Evolutionary conservation across 139 green algal species (phyloP).

Genomic region (Chlorella sp.): DNA sequence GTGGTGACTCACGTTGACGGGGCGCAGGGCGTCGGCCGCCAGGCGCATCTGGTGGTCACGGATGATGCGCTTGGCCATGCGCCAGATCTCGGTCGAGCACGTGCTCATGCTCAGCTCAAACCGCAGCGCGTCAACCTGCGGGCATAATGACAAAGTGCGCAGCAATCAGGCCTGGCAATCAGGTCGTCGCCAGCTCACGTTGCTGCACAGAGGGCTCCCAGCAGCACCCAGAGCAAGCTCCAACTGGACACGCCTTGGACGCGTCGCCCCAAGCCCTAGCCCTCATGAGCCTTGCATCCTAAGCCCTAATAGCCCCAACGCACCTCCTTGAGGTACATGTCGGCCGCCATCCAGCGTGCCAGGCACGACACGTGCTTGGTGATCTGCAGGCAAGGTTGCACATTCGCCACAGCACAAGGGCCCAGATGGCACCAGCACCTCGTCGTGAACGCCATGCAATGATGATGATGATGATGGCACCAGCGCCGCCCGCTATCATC

Average conservation of each 20-base stretch:
- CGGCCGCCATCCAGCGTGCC: slow-evolving; percentile 80
- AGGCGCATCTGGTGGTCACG: neutral
- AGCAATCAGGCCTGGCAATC: no score
- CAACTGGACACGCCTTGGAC: no score
- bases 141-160: no score
- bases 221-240: no score
- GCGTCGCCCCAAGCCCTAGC: no score
- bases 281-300: neutral
- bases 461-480: neutral
- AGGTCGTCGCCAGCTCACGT: no score
- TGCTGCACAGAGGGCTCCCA: no score
- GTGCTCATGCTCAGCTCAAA: slow-evolving; percentile 92
- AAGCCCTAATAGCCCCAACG: neutral
- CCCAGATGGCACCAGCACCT: neutral
- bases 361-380: slow-evolving; percentile 70
- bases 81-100: slow-evolving; percentile 43
- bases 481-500: neutral
- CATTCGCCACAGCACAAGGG: neutral
- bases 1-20: no score
- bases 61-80: neutral
- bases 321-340: slow-evolving; percentile 90
- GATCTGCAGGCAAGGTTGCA: slow-evolving; percentile 42
- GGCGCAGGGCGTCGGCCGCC: neutral
- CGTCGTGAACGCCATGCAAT: neutral
- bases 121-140: slow-evolving; percentile 77